A percentile compares a stretch with the other conserved stretches of the same genome.
These are phyloP conservation scores for Notholithocarpus densiflorus DNA, from an alignment of 306 rosid species.

Conservation along the genomic window DNA sequence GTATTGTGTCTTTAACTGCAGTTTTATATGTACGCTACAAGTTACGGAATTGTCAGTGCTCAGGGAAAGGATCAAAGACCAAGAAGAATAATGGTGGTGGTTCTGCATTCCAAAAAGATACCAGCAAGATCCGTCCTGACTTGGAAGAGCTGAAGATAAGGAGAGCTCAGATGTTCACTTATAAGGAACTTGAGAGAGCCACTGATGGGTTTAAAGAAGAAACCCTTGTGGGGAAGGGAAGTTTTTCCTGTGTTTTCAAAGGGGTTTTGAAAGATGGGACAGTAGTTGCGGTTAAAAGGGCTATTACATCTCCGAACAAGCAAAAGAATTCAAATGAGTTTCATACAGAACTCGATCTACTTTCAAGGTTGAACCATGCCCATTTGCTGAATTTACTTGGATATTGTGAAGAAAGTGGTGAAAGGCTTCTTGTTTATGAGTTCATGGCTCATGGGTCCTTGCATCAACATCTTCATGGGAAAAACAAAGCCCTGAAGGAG, in stretches of 20 bases:
- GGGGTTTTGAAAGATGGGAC: conserved; percentile 81
- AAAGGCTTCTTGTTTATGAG: conserved; percentile 90
- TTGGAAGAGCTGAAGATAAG: conserved; percentile 72
- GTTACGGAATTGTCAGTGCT: conserved; percentile 61
- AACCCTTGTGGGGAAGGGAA: conserved; percentile 84
- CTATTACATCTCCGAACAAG: conserved; percentile 68
- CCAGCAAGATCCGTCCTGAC: conserved; percentile 54
- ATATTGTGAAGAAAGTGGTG: conserved; percentile 84
- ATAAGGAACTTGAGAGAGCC: conserved; percentile 77
- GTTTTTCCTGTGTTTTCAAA: conserved; percentile 80
- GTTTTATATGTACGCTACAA: conserved; percentile 65
- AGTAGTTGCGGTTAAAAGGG: conserved; percentile 82
- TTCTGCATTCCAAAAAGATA: conserved; percentile 51
- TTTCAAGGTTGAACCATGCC: conserved; percentile 81
- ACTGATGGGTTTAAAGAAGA: conserved; percentile 74
- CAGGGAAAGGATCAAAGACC: conserved; percentile 31
- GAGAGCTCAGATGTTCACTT: conserved; percentile 73
- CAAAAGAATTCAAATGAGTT: conserved; percentile 85
- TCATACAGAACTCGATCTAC: conserved; percentile 82
- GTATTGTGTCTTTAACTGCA: conserved; percentile 59
- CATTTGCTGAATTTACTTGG: conserved; percentile 86
- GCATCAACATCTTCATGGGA: conserved; percentile 82
- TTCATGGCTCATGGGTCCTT: conserved; percentile 93
- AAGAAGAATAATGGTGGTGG: conserved; percentile 37
- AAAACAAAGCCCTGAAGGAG: conserved; percentile 55